Conservation (phyloP, 495 filamentous ascomycete genomes). For the Elaphomyces granulatus region DNA sequence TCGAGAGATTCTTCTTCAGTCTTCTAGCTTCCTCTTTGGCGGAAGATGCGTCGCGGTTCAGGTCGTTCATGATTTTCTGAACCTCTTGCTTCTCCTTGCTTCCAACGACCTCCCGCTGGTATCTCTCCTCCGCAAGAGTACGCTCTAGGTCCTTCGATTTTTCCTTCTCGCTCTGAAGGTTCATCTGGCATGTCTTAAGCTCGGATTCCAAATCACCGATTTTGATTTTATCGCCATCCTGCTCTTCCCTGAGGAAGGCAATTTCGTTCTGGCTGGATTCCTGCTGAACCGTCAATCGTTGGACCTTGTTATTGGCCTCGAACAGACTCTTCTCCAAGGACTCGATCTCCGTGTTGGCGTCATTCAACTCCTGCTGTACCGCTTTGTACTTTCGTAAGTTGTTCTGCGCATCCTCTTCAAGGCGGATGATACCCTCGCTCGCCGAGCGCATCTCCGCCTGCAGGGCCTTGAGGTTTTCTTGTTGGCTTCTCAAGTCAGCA, state of each 20-base stretch:
- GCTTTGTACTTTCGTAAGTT: conserved; percentile 52
- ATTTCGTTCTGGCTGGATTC: conserved; percentile 91
- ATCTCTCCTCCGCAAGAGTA: conserved; percentile 59
- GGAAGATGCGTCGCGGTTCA: conserved; percentile 63
- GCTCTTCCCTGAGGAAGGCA: conserved; percentile 88
- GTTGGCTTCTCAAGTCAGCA: conserved; percentile 35
- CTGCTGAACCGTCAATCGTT: conserved; percentile 74
- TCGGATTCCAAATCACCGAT: conserved; percentile 83
- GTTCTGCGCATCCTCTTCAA: conserved; percentile 74
- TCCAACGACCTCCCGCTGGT: conserved; percentile 75
- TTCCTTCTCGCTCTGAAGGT: conserved; percentile 67
- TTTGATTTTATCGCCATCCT: conserved; percentile 95
- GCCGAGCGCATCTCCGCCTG: conserved; percentile 85
- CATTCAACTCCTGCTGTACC: conserved; percentile 58
- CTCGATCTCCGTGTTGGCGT: conserved; percentile 64
- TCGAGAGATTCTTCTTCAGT: conserved; percentile 65
- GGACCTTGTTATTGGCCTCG: conserved; percentile 71
- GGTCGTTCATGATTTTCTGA: conserved; percentile 64
- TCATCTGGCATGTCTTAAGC: conserved; percentile 56
- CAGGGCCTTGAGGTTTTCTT: conserved; percentile 68
- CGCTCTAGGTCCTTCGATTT: conserved; percentile 64
- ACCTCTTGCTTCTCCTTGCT: conserved; percentile 80
- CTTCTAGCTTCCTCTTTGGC: conserved; percentile 78
- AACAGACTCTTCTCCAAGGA: conserved; percentile 58
- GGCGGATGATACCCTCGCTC: conserved; percentile 64